A percentile compares a stretch with the other conserved stretches of the same genome.
Conservation (phyloP, 305 asterid genomes). For the Andrographis paniculata region DNA sequence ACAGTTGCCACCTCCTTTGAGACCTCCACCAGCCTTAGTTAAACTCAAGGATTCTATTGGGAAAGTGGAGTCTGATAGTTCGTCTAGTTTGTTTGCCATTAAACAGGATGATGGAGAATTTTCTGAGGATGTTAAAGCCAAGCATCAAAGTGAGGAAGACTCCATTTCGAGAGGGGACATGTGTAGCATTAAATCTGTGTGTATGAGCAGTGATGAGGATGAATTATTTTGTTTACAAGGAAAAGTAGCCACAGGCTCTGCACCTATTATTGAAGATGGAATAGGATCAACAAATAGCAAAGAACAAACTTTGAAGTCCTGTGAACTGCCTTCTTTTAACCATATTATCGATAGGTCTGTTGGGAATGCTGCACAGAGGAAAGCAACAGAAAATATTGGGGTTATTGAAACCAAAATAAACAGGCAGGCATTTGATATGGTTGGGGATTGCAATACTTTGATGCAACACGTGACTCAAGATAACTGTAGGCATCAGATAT, state of each 20-base stretch:
- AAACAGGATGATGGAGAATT: constrained; percentile 41
- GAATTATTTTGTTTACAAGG: constrained; percentile 19
- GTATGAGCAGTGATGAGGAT: constrained; percentile 14
- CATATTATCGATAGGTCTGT: constrained; percentile 23
- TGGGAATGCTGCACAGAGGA: constrained; percentile 33
- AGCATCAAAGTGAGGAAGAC: constrained; percentile 31
- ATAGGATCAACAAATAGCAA: constrained; percentile 19
- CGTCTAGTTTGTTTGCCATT: no score
- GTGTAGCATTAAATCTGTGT: constrained; percentile 19
- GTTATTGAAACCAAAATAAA: constrained; percentile 28
- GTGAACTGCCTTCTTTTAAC: constrained; percentile 19
- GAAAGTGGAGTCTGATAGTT: no score
- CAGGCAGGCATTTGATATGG: constrained; percentile 22
- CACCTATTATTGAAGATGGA: constrained; percentile 28
- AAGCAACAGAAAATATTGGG: constrained; percentile 34
- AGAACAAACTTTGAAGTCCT: constrained; percentile 23
- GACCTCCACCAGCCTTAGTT: constrained; percentile 72
- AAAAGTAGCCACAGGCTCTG: constrained; percentile 16
- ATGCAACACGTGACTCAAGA: constrained; percentile 21
- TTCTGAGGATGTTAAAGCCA: constrained; percentile 26
- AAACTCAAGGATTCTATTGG: constrained; percentile 37
- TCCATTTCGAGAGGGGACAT: constrained; percentile 28
- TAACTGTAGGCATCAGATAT: constrained; percentile 18
- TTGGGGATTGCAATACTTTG: constrained; percentile 22
- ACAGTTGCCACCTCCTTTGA: constrained; percentile 68